Base-by-base conservation (phyloP, 2,329 filamentous ascomycete genomes). In the Alternaria metachromatica region DNA sequence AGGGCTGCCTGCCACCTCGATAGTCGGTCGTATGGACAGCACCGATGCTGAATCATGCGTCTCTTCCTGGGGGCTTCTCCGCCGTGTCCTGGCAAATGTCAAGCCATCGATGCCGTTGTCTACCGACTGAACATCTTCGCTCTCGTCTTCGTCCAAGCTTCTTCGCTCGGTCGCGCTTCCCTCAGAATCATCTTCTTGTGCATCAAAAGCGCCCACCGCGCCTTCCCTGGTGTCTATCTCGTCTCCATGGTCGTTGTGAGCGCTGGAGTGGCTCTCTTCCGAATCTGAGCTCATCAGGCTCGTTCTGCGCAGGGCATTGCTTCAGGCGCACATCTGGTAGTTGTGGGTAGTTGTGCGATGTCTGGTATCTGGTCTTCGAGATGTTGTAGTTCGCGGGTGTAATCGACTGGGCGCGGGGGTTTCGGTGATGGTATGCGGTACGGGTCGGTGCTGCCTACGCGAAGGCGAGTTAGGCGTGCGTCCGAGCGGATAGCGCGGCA, bases 271-370 rank as follows among this genome's bases (percentile, higher is more conserved):
- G 81, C 82, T 87, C 84, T 86, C 87, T 84, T 85, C 85, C 81
- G 84, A 85, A 84, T 84, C 87, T 84, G 87, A 89, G 88, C 88
- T 91, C 90, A 92, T 92, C 84, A 84, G 86, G 85, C 80, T 81
- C 76, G 78, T 78, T 73, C 76, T 75, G 74, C 78, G 80, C 81
- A 80, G 78, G 80, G 82, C 86, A 88, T 88, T 77, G 82, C 86
- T 86, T 81, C 78, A 74, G 63, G 68, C 67, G 64, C 60, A 68
- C 73, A 73, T 73, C 28, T 45, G 55, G 41, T 13, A 30, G 45
- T 15, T 9, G 13, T 21, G 30, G 37, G 11, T 15, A n/a, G 15
- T n/a, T 51, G 53, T 30, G n/a, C 21, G 13, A 30, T 37, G 12
- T 43, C 48, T 54, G 37, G 65, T 53, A 55, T 45, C 58, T 12